Percentiles rank a stretch among this genome's conserved stretches.
Conservation (phyloP, 148 eudicot species). For the Diospyros lotus region DNA sequence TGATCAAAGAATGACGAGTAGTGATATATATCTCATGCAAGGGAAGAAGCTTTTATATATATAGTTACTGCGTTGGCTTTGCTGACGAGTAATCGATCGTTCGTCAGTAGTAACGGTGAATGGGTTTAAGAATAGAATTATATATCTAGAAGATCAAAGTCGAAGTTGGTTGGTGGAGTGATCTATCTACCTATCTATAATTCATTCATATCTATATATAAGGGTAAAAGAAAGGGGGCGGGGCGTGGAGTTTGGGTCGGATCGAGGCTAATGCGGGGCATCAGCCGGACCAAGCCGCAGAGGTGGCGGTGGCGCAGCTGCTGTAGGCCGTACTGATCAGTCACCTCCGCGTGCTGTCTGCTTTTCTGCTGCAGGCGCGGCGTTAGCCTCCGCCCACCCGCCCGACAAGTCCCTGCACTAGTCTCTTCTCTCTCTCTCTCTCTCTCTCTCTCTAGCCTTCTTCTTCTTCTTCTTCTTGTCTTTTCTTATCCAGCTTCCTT, state of each 20-base stretch:
- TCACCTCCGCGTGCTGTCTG: constrained; percentile 18
- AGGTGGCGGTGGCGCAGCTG: neutral
- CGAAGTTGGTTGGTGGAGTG: no score
- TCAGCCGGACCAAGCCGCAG: constrained; percentile 18
- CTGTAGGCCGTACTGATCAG: constrained; percentile 7
- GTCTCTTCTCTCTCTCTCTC: neutral
- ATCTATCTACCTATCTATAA: no score
- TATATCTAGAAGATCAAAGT: no score
- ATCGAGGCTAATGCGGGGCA: constrained; percentile 40
- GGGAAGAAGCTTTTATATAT: no score
- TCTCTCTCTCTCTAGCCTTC: neutral
- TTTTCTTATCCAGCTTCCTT: neutral
- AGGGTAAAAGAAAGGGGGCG: neutral
- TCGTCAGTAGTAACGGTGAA: no score
- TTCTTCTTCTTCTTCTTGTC: neutral
- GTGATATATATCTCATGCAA: no score
- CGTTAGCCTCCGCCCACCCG: constrained; percentile 6
- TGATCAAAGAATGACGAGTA: no score
- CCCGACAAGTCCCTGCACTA: constrained; percentile 22
- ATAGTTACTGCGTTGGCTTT: no score
- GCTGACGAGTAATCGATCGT: no score
- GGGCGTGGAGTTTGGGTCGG: neutral
- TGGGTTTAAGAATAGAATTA: no score
- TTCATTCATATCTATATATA: neutral
- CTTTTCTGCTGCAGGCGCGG: constrained; percentile 19